Evolutionary conservation across 352 stramenopile species (phyloP).

Genomic region (Globisporangium acanthophoron): DNA sequence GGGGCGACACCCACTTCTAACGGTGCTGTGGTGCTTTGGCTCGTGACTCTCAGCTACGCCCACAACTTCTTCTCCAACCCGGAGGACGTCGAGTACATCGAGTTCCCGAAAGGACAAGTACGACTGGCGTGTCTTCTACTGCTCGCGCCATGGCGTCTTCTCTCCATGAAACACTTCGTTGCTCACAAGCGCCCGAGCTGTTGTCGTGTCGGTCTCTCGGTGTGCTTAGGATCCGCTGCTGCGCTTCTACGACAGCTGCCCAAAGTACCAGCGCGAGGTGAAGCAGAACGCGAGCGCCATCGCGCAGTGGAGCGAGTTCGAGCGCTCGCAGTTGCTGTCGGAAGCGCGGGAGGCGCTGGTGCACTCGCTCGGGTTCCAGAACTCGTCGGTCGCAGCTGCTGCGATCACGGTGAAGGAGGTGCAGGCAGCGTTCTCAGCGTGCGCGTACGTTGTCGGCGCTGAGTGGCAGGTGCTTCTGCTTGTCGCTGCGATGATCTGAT

Average conservation of each 20-base stretch:
- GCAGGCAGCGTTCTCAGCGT: constrained; percentile 47
- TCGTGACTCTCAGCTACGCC: constrained; percentile 32
- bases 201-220: neutral
- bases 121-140: neutral
- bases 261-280: constrained; percentile 47
- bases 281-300: constrained; percentile 45
- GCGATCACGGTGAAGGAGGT: constrained; percentile 35
- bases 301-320: constrained; percentile 33
- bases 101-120: constrained; percentile 24
- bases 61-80: constrained; percentile 56
- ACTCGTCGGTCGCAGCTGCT: constrained; percentile 5
- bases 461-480: neutral
- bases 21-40: neutral
- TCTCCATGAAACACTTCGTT: neutral
- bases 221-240: constrained; percentile 35
- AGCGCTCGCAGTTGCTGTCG: constrained; percentile 26
- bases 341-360: constrained; percentile 22
- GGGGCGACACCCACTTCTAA: neutral
- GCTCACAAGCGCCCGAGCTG: neutral
- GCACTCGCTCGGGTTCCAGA: constrained; percentile 30
- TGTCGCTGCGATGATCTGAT: neutral
- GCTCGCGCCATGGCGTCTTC: neutral
- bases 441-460: constrained; percentile 33
- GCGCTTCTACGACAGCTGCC: constrained; percentile 68
- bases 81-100: constrained; percentile 37